A percentile compares a stretch with the other conserved stretches of the same genome.
These are phyloP conservation scores for Calocybe gangraenosa DNA, from an alignment of 768 basidiomycete genomes.

Conservation along the genomic window DNA sequence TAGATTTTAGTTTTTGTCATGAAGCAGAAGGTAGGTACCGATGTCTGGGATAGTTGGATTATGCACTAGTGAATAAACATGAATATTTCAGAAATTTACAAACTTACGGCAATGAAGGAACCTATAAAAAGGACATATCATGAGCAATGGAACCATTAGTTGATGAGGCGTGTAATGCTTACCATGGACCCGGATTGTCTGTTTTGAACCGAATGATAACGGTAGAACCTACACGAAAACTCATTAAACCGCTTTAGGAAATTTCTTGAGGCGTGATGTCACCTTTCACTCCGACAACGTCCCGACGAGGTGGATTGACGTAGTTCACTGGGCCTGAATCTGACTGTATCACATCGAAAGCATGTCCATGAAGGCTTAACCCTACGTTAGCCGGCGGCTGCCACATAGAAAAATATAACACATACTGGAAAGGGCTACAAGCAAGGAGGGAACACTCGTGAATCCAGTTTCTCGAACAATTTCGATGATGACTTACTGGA, in stretches of 20 bases:
- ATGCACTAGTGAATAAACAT: neutral
- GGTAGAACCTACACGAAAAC: neutral
- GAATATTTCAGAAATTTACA: too few relatives aligned
- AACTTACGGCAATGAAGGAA: neutral
- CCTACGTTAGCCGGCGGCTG: conserved; percentile 23
- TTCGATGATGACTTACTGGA: neutral
- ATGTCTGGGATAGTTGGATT: neutral
- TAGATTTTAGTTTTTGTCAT: neutral
- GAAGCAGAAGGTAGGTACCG: neutral
- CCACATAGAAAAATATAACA: too few relatives aligned
- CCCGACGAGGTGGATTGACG: conserved; percentile 21
- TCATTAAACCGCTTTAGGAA: neutral
- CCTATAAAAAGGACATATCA: neutral
- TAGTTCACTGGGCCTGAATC: conserved; percentile 16
- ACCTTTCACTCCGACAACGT: conserved; percentile 16
- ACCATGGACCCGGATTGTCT: conserved; percentile 31
- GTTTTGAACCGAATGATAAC: neutral
- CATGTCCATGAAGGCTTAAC: conserved; percentile 29
- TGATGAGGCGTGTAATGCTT: neutral
- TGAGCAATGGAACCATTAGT: neutral
- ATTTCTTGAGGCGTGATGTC: too few relatives aligned
- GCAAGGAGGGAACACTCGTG: neutral
- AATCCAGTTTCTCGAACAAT: too few relatives aligned
- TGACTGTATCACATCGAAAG: conserved; percentile 21
- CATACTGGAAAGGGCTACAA: neutral